These are phyloP conservation scores for Lippia alba DNA, from an alignment of 305 asterid species.

Conservation along the genomic window DNA sequence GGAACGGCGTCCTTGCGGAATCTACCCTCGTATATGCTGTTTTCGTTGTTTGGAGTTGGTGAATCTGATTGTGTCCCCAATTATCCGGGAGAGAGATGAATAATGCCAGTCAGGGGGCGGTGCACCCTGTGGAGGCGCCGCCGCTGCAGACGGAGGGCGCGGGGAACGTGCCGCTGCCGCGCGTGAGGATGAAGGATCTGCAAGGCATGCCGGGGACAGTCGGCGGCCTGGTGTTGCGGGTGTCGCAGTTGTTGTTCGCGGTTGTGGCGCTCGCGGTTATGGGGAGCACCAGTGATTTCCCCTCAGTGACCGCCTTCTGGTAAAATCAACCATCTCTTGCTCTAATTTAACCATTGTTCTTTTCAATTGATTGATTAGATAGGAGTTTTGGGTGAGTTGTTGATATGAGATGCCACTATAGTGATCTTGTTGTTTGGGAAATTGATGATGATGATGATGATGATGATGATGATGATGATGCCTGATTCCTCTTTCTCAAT, in stretches of 20 bases:
- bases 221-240: conserved; percentile 79
- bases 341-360: not conserved
- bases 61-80: conserved; percentile 12
- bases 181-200: conserved; percentile 89
- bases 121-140: conserved; percentile 74
- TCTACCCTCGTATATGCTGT: not conserved
- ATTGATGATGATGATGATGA: conserved; percentile 15
- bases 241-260: conserved; percentile 76
- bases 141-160: conserved; percentile 79
- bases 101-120: conserved; percentile 52
- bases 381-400: not conserved
- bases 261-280: conserved; percentile 76
- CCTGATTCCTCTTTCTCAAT: conserved; percentile 9
- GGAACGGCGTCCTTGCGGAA: conserved; percentile 10
- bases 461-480: conserved; percentile 13
- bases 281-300: conserved; percentile 88
- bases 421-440: not conserved
- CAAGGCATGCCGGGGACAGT: conserved; percentile 98
- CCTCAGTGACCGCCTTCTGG: conserved; percentile 98
- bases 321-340: conserved; percentile 34
- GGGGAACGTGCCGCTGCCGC: conserved; percentile 63
- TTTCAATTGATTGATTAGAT: not conserved
- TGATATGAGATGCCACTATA: not conserved
- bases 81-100: conserved; percentile 43
- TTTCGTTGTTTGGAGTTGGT: conserved; percentile 30